phyloP scores from a whole-genome alignment of 192 early-diverging fungal species.

The Phlyctochytrium arcticum region DNA sequence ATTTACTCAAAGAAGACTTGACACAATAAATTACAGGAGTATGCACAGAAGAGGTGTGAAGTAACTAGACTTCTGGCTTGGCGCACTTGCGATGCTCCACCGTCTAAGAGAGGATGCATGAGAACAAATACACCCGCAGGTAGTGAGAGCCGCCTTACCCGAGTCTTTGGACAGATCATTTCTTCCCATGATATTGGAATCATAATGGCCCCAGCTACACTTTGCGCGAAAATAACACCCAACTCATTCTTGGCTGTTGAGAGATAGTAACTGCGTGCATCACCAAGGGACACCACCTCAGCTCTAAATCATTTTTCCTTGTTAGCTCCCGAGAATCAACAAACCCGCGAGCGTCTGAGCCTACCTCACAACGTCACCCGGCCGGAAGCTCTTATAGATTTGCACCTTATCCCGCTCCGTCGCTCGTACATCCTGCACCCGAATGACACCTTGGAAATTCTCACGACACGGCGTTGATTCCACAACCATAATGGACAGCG shows the following conservation, averaged over 20 bases:
- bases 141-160: conserved; percentile 24
- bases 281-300: conserved; percentile 83
- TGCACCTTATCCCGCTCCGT: conserved; percentile 93
- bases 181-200: conserved; percentile 96
- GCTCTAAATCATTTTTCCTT: conserved; percentile 24
- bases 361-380: conserved; percentile 82
- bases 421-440: conserved; percentile 88
- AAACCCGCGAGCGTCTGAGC: conserved; percentile 42
- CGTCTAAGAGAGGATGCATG: conserved; percentile 10
- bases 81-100: conserved; percentile 94
- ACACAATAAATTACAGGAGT: too few relatives aligned
- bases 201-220: conserved; percentile 75
- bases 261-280: conserved; percentile 83
- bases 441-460: conserved; percentile 80
- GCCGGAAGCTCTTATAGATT: conserved; percentile 85
- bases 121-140: not conserved
- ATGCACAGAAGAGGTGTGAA: too few relatives aligned
- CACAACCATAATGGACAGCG: conserved; percentile 89
- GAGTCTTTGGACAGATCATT: conserved; percentile 94
- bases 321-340: conserved; percentile 10
- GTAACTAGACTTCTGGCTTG: conserved; percentile 54
- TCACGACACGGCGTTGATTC: conserved; percentile 55
- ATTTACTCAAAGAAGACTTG: not conserved
- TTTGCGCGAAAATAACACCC: conserved; percentile 91
- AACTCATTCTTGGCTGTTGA: conserved; percentile 91